phyloP scores from a whole-genome alignment of 306 rosid genomes.

The Acacia confusa region DNA sequence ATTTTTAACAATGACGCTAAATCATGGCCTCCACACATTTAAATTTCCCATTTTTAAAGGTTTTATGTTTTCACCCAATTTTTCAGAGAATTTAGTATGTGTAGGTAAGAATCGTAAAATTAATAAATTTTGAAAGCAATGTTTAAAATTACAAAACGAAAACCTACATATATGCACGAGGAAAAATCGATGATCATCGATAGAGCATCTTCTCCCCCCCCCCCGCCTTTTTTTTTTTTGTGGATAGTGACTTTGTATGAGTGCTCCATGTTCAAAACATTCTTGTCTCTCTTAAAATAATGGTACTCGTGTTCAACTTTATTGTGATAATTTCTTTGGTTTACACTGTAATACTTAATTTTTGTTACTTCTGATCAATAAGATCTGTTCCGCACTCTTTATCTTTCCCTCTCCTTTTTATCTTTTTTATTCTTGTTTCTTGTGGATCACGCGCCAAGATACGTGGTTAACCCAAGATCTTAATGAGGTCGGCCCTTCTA shows the following conservation, averaged over 20 bases:
- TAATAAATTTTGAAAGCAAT: not conserved
- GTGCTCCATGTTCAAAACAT: not conserved
- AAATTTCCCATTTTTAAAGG: not conserved
- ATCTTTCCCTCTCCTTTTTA: not conserved
- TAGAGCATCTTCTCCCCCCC: not conserved
- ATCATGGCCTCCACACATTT: not conserved
- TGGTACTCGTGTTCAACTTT: not conserved
- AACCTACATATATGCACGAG: not conserved
- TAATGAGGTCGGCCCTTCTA: not conserved
- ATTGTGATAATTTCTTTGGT: not conserved
- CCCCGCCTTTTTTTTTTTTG: not conserved
- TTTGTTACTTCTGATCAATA: not conserved
- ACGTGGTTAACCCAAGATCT: not conserved
- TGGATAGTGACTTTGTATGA: not conserved
- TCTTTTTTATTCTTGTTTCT: not conserved
- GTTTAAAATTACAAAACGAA: not conserved
- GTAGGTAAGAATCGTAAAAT: not conserved
- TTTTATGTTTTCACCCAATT: not conserved
- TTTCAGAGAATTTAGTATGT: not conserved
- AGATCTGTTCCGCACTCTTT: not conserved
- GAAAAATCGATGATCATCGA: not conserved
- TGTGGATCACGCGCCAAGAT: not conserved
- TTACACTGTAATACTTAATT: not conserved
- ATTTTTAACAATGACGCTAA: not conserved
- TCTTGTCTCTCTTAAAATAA: not conserved